Evolutionary conservation across 169 alveolate genomes (phyloP).

Genomic region (Plasmodium malariae): DNA sequence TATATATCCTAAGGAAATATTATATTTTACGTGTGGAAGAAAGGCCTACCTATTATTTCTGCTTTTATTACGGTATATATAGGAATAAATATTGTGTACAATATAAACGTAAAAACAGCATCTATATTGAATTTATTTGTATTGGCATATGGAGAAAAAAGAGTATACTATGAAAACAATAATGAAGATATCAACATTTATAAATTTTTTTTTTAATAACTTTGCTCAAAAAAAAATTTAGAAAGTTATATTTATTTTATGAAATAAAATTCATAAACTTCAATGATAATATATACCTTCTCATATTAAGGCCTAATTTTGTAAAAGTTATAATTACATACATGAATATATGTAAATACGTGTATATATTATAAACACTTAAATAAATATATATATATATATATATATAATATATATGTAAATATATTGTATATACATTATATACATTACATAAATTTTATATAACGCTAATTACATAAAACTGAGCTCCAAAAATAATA

Average conservation of each 20-base stretch:
- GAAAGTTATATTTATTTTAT: neutral
- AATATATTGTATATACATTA: neutral
- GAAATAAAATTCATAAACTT: neutral
- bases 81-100: neutral
- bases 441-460: neutral
- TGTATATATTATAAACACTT: neutral
- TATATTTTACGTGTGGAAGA: too few species aligned
- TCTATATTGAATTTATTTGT: neutral
- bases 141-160: slow-evolving; percentile 28
- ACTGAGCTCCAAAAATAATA: neutral
- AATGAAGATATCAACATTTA: slow-evolving; percentile 9
- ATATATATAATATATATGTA: neutral
- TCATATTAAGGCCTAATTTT: neutral
- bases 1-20: too few species aligned
- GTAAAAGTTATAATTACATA: neutral
- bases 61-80: neutral
- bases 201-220: slow-evolving; percentile 8
- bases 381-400: neutral
- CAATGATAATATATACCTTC: neutral
- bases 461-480: neutral
- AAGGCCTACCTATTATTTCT: neutral
- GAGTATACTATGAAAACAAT: slow-evolving; percentile 13
- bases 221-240: neutral
- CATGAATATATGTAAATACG: neutral
- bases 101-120: neutral